Conservation (phyloP, 2,329 filamentous ascomycete genomes). For the Colletotrichum orchidophilum region DNA sequence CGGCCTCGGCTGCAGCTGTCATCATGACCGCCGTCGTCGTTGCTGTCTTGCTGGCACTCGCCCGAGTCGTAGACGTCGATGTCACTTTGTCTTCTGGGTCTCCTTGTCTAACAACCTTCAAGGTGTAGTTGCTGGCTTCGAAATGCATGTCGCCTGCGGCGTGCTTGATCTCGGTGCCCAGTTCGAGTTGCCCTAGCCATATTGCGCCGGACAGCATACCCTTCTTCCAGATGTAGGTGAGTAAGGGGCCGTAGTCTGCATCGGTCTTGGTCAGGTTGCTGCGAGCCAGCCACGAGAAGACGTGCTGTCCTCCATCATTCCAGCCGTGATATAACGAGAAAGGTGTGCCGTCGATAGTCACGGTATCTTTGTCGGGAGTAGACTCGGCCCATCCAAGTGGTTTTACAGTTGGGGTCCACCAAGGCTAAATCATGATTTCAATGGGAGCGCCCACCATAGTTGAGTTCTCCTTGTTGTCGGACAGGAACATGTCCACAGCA, state of each 20-base stretch:
- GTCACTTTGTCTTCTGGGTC: slow-evolving; percentile 22
- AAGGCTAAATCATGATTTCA: slow-evolving; percentile 33
- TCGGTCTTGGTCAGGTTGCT: slow-evolving; percentile 27
- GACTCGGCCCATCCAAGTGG: slow-evolving; percentile 29
- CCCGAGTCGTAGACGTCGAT: not conserved
- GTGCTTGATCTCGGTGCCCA: slow-evolving; percentile 31
- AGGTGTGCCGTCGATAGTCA: slow-evolving; percentile 23
- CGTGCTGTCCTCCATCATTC: slow-evolving; percentile 31
- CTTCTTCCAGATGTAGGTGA: slow-evolving; percentile 31
- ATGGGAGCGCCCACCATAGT: slow-evolving; percentile 28
- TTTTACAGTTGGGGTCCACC: slow-evolving; percentile 32
- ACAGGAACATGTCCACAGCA: slow-evolving; percentile 31
- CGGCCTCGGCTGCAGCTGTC: not conserved
- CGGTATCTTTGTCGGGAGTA: slow-evolving; percentile 27
- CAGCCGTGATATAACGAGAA: slow-evolving; percentile 31
- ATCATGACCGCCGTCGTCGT: not conserved
- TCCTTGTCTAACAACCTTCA: slow-evolving; percentile 27
- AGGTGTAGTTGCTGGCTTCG: slow-evolving; percentile 27
- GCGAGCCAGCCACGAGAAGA: slow-evolving; percentile 28
- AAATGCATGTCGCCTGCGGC: slow-evolving; percentile 24
- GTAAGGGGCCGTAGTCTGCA: slow-evolving; percentile 26
- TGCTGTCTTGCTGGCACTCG: not conserved
- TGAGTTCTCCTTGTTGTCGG: slow-evolving; percentile 26
- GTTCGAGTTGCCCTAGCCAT: slow-evolving; percentile 26
- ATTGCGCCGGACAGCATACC: slow-evolving; percentile 26